Evolutionary conservation across 495 filamentous ascomycete species (phyloP).

Genomic region (Xylaria intraflava): DNA sequence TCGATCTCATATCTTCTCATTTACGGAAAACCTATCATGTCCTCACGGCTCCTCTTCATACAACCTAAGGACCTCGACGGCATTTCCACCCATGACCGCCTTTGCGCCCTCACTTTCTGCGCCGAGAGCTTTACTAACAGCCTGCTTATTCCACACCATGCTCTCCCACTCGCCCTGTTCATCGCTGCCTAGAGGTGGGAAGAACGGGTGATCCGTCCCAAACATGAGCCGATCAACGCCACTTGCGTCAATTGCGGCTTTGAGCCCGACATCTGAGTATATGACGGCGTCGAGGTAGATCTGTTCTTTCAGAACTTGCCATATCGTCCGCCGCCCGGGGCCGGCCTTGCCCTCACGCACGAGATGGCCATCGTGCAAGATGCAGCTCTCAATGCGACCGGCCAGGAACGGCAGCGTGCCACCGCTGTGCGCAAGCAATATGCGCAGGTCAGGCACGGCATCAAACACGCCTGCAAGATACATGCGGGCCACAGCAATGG

Average conservation of each 20-base stretch:
- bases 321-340: slow-evolving; percentile 52
- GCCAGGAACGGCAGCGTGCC: slow-evolving; percentile 87
- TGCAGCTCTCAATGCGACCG: slow-evolving; percentile 81
- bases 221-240: slow-evolving; percentile 68
- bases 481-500: slow-evolving; percentile 86
- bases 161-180: slow-evolving; percentile 70
- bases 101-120: slow-evolving; percentile 42
- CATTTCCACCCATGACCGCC: slow-evolving; percentile 64
- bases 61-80: slow-evolving; percentile 55
- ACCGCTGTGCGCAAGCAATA: slow-evolving; percentile 82
- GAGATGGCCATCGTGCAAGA: slow-evolving; percentile 71
- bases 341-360: slow-evolving; percentile 43
- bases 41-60: slow-evolving; percentile 25
- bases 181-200: slow-evolving; percentile 64
- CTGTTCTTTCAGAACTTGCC: slow-evolving; percentile 80
- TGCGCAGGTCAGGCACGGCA: slow-evolving; percentile 57
- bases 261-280: slow-evolving; percentile 66
- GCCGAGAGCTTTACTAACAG: slow-evolving; percentile 56
- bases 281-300: slow-evolving; percentile 87
- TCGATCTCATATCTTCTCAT: background rate
- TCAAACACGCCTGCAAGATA: slow-evolving; percentile 80
- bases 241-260: slow-evolving; percentile 60
- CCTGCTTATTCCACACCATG: slow-evolving; percentile 68
- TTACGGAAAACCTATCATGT: background rate
- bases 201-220: slow-evolving; percentile 93